Evolutionary conservation across 208 protist genomes (phyloP).

Genomic region (Endotrypanum monterogeii): DNA sequence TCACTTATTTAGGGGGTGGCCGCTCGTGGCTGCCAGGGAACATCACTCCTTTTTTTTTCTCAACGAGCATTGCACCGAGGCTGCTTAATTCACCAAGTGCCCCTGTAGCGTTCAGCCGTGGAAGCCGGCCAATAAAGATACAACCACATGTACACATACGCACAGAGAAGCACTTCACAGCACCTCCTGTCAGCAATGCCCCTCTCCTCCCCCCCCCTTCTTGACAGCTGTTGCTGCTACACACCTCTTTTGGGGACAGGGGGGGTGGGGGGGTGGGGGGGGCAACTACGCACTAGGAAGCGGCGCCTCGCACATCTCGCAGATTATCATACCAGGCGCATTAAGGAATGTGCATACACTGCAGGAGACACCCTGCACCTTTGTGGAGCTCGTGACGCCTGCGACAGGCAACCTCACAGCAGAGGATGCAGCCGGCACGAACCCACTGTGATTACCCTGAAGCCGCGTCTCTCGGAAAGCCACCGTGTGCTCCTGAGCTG

Average conservation of each 20-base stretch:
- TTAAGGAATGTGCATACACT: conserved; percentile 83
- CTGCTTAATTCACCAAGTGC: background rate
- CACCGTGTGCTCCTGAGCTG: conserved; percentile 23
- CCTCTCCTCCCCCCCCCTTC: too few species aligned
- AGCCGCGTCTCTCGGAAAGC: conserved; percentile 54
- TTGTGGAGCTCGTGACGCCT: background rate
- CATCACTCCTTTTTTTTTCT: background rate
- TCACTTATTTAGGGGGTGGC: too few species aligned
- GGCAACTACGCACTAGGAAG: conserved; percentile 18
- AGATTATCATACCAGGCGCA: conserved; percentile 49
- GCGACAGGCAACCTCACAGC: background rate
- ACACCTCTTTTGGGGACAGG: background rate
- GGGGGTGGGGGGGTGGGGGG: background rate
- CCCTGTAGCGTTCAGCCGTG: background rate
- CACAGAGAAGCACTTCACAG: background rate
- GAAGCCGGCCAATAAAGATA: background rate
- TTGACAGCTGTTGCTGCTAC: background rate
- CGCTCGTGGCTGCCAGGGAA: too few species aligned
- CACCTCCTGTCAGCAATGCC: background rate
- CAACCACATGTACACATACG: background rate
- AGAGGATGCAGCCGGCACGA: background rate
- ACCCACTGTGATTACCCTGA: conserved; percentile 17
- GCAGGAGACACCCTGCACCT: conserved; percentile 44
- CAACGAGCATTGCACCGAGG: background rate
- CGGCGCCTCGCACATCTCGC: conserved; percentile 86